Evolutionary conservation across 441 rosid species (phyloP).

Genomic region (Capsella rubella): DNA sequence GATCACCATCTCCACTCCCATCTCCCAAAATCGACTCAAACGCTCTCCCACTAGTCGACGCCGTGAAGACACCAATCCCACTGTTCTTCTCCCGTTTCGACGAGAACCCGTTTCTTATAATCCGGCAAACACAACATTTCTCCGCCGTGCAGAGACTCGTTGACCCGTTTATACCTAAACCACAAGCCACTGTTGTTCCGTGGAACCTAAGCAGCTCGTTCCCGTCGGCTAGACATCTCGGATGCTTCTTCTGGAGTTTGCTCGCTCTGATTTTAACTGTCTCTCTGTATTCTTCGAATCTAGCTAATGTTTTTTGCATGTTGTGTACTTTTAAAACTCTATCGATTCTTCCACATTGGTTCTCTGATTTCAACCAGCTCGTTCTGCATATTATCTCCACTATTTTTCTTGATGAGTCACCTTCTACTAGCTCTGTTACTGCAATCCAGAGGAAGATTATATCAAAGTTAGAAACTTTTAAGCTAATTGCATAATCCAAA

Average conservation of each 20-base stretch:
- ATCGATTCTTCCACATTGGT: conserved; percentile 85
- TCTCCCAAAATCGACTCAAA: conserved; percentile 59
- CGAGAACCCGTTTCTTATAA: conserved; percentile 80
- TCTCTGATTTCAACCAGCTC: conserved; percentile 88
- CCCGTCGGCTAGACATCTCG: conserved; percentile 93
- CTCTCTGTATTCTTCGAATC: conserved; percentile 92
- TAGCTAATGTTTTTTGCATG: conserved; percentile 88
- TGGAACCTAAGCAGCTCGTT: conserved; percentile 92
- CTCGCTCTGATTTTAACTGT: conserved; percentile 84
- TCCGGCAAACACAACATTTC: conserved; percentile 80
- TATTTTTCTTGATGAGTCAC: conserved; percentile 93
- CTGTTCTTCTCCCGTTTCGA: conserved; percentile 74
- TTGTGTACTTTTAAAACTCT: conserved; percentile 91
- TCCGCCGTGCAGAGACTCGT: conserved; percentile 81
- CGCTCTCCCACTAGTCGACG: conserved; percentile 94
- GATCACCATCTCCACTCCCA: conserved; percentile 34
- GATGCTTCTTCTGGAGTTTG: conserved; percentile 92
- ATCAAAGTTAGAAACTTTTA: not conserved
- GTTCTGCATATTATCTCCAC: conserved; percentile 95
- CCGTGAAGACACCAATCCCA: conserved; percentile 92
- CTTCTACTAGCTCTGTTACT: conserved; percentile 96
- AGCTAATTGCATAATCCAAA: not conserved
- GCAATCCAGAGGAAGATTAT: conserved; percentile 12
- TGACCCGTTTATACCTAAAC: conserved; percentile 80
- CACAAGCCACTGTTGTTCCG: conserved; percentile 83